These are phyloP conservation scores for Neurospora sublineolata DNA, from an alignment of 495 filamentous ascomycete genomes.

Conservation along the genomic window DNA sequence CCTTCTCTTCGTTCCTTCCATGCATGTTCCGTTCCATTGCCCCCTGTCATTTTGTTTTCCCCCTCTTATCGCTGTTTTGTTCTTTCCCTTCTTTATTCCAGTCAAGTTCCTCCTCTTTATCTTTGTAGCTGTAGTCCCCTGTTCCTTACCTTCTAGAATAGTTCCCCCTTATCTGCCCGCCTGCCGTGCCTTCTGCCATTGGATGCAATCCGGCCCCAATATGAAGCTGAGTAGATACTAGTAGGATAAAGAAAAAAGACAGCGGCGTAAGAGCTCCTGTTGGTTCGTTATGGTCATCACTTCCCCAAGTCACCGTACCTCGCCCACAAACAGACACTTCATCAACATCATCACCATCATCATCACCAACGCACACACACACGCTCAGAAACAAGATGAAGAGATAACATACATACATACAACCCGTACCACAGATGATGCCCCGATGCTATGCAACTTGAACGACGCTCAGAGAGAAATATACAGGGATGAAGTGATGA, in stretches of 20 bases:
- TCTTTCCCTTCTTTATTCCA: not conserved
- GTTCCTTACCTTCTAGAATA: not conserved
- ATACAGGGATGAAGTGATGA: not conserved
- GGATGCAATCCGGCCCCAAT: too few species aligned
- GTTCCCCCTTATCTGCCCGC: not conserved
- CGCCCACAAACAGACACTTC: not conserved
- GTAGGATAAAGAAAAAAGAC: not conserved
- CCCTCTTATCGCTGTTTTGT: not conserved
- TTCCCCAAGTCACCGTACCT: not conserved
- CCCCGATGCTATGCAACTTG: not conserved
- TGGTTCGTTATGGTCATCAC: not conserved
- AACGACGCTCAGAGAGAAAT: not conserved
- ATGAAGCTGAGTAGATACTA: too few species aligned
- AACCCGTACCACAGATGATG: not conserved
- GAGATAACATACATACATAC: not conserved
- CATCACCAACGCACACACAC: not conserved
- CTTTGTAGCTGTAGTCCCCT: not conserved
- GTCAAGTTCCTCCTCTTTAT: not conserved
- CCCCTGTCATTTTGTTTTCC: not conserved
- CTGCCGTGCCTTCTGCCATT: too few species aligned
- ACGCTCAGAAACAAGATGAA: not conserved
- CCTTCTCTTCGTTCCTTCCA: not conserved
- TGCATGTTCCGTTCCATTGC: not conserved
- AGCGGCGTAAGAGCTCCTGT: not conserved
- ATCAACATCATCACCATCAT: not conserved